Percentiles rank a stretch among this genome's conserved stretches.
These are phyloP conservation scores for Lithocarpus polystachyus DNA, from an alignment of 306 rosid genomes.

Conservation along the genomic window DNA sequence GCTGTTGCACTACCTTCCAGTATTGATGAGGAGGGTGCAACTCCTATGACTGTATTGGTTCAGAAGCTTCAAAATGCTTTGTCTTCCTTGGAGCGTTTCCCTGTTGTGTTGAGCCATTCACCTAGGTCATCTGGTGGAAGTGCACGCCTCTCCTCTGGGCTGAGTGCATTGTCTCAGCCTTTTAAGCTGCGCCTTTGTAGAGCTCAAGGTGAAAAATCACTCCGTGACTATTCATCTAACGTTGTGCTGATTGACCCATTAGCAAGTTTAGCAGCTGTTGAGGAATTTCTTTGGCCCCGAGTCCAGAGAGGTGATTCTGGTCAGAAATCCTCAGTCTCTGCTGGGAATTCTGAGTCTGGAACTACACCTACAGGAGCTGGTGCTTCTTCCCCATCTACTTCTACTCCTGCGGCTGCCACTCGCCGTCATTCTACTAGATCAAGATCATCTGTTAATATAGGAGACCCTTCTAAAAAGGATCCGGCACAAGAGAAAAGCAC, in stretches of 20 bases:
- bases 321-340: constrained; percentile 62
- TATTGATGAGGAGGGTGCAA: constrained; percentile 27
- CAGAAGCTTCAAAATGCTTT: constrained; percentile 98
- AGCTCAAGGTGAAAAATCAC: constrained; percentile 88
- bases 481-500: constrained; percentile 65
- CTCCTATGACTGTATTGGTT: constrained; percentile 80
- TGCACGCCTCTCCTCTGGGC: constrained; percentile 92
- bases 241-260: constrained; percentile 91
- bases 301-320: constrained; percentile 85
- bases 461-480: constrained; percentile 63
- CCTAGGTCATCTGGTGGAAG: constrained; percentile 87
- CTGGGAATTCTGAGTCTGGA: constrained; percentile 84
- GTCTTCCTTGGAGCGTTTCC: constrained; percentile 95
- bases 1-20: constrained; percentile 77
- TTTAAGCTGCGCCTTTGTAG: constrained; percentile 93
- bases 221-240: constrained; percentile 89
- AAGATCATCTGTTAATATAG: constrained; percentile 78
- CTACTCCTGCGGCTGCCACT: constrained; percentile 57
- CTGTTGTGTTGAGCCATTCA: constrained; percentile 95
- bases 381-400: constrained; percentile 62
- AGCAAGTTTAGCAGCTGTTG: constrained; percentile 95
- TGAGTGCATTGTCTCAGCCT: constrained; percentile 89
- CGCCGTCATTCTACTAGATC: constrained; percentile 88
- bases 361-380: constrained; percentile 66
- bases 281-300: constrained; percentile 97